Base-by-base conservation (phyloP, 2,329 filamentous ascomycete genomes). In the Fusarium cyanostomum region DNA sequence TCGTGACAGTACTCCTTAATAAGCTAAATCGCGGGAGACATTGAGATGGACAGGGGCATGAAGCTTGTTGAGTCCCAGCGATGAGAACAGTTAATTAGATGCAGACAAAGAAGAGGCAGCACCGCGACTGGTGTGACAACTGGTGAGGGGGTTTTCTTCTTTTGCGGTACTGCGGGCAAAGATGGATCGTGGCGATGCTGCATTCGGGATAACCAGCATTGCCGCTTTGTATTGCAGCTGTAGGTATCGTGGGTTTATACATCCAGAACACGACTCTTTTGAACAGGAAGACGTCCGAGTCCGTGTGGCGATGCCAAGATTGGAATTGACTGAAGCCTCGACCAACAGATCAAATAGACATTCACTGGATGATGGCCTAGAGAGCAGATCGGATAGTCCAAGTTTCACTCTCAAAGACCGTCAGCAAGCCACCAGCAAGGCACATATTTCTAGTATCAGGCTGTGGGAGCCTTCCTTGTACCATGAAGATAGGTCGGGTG, bases 171-270 rank as follows among this genome's bases (percentile, higher is more conserved):
- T 24, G 56, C 46, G 39, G 27, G 11, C 45, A 50, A 38, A 26
- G 13, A 39, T 30, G 18, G 3, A 13, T 11, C 41, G 37, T 9
- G 37, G 37, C 34, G 30, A 60, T 50, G 46, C 59, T 62, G 37
- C 38, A 60, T 60, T 52, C 21, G 54, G 31, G 28, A 35, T 30
- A 41, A 55, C 60, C 56, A 21, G 16, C 15, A 49, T 39, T 37
- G 59, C 9, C 38, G 46, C 49, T 64, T 64, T 50, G 48, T 64
- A 46, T 63, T 62, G 59, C 64, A 63, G 34, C 48, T 2, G 9
- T 1, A 60, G 1, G 59, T 63, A 64, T 48, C 18, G 28, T 12
- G 16, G 15, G 12, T 41, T 15, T 13, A n/a, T 9, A 8, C 38
- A 21, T 24, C 13, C 24, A 9, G 24, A n/a, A 7, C 18, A 26